These are phyloP conservation scores for Calvatia gigantea DNA, from an alignment of 768 basidiomycete genomes.

Conservation along the genomic window DNA sequence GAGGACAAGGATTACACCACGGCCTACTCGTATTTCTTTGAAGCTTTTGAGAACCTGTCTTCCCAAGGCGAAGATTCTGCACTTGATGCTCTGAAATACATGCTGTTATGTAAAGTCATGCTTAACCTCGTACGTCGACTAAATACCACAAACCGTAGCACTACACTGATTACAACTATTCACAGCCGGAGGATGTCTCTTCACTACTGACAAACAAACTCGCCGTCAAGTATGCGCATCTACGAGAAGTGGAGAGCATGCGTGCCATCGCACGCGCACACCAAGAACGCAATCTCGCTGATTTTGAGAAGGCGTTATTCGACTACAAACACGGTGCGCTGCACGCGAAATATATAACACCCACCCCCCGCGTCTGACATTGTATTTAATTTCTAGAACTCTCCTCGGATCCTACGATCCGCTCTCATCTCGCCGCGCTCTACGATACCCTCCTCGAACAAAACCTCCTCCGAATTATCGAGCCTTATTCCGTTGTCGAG, in stretches of 20 bases:
- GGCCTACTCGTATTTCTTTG: slow-evolving; percentile 96
- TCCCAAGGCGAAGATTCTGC: slow-evolving; percentile 75
- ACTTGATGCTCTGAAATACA: slow-evolving; percentile 90
- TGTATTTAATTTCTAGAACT: too few relatives aligned
- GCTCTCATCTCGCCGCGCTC: slow-evolving; percentile 87
- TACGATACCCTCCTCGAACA: slow-evolving; percentile 97
- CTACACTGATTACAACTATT: neutral
- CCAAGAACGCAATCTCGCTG: slow-evolving; percentile 81
- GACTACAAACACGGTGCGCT: slow-evolving; percentile 75
- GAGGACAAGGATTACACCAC: slow-evolving; percentile 99
- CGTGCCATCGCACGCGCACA: slow-evolving; percentile 93
- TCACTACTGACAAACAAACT: slow-evolving; percentile 84
- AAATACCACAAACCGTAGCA: neutral
- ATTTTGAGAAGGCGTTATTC: slow-evolving; percentile 84
- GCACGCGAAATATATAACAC: slow-evolving; percentile 14
- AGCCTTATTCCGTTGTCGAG: slow-evolving; percentile 93
- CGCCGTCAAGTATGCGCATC: slow-evolving; percentile 81
- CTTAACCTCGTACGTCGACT: slow-evolving; percentile 71
- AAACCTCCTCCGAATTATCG: slow-evolving; percentile 91
- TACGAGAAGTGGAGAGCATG: slow-evolving; percentile 93
- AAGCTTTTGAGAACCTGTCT: slow-evolving; percentile 89
- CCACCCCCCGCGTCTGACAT: too few relatives aligned
- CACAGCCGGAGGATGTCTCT: slow-evolving; percentile 85
- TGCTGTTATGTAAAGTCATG: slow-evolving; percentile 99
- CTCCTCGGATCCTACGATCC: slow-evolving; percentile 92